These are phyloP conservation scores for Wickerhamiella azyma DNA, from an alignment of 805 yeast genomes.

Conservation along the genomic window DNA sequence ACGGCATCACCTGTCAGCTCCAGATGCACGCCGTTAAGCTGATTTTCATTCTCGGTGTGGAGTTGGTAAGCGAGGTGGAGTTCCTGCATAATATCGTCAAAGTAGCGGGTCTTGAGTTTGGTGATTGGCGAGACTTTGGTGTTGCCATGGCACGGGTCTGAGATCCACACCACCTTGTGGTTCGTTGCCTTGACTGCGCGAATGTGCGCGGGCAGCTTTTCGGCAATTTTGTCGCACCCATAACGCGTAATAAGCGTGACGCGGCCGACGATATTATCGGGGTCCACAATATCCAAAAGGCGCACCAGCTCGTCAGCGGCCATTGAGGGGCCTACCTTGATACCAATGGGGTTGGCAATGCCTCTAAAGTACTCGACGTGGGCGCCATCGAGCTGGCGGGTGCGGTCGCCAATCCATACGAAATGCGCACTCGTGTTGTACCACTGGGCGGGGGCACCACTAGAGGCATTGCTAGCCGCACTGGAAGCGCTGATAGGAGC, in stretches of 20 bases:
- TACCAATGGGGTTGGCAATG: slow-evolving; percentile 30
- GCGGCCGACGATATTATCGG: slow-evolving; percentile 27
- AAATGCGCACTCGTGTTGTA: slow-evolving; percentile 33
- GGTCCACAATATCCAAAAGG: slow-evolving; percentile 29
- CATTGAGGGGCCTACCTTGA: slow-evolving; percentile 34
- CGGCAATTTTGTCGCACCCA: slow-evolving; percentile 27
- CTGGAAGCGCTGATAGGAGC: slow-evolving; percentile 12
- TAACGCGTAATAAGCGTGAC: slow-evolving; percentile 32
- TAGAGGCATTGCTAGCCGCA: background rate
- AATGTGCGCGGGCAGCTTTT: slow-evolving; percentile 29
- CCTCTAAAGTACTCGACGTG: slow-evolving; percentile 34
- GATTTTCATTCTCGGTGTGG: slow-evolving; percentile 24
- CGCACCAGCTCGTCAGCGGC: slow-evolving; percentile 26
- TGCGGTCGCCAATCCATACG: slow-evolving; percentile 34
- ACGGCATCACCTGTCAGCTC: slow-evolving; percentile 34
- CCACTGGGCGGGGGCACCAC: slow-evolving; percentile 18
- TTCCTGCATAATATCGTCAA: slow-evolving; percentile 31
- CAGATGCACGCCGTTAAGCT: slow-evolving; percentile 30
- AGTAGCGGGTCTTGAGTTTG: slow-evolving; percentile 30
- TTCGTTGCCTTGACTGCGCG: slow-evolving; percentile 27
- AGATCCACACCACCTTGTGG: slow-evolving; percentile 32
- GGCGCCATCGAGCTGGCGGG: slow-evolving; percentile 33
- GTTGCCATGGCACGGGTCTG: slow-evolving; percentile 34
- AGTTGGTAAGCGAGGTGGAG: slow-evolving; percentile 26
- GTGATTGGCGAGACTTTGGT: slow-evolving; percentile 29